Percentiles rank a stretch among this genome's conserved stretches.
These are phyloP conservation scores for Mangifera indica DNA, from an alignment of 345 rosid species.

Conservation along the genomic window DNA sequence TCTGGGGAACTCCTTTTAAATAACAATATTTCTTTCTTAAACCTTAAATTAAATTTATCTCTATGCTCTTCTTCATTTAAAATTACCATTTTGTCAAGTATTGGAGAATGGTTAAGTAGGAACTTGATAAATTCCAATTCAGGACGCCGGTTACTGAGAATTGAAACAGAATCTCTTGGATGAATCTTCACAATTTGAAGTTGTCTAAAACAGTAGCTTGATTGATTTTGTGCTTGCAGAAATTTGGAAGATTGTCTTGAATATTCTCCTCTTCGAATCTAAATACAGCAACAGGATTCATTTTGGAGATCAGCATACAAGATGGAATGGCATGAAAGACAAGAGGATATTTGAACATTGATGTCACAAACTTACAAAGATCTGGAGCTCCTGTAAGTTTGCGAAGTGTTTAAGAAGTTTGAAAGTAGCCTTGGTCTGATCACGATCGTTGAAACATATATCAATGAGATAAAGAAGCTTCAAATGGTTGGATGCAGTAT, in stretches of 20 bases:
- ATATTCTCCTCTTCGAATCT: no score
- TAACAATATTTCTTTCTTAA: neutral
- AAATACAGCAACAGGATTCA: no score
- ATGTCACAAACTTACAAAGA: neutral
- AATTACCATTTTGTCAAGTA: conserved; percentile 1
- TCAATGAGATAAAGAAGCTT: neutral
- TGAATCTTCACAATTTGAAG: neutral
- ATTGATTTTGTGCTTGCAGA: neutral
- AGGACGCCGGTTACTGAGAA: no score
- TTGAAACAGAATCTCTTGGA: neutral
- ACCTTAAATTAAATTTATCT: neutral
- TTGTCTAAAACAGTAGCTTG: neutral
- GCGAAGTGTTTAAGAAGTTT: neutral
- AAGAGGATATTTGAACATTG: neutral
- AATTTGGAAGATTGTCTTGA: no score
- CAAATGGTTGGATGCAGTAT: neutral
- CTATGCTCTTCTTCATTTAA: neutral
- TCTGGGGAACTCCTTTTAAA: neutral
- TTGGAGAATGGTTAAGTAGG: neutral
- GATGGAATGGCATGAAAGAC: neutral
- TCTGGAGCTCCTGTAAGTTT: neutral
- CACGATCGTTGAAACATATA: neutral
- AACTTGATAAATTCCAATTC: neutral
- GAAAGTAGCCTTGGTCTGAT: neutral
- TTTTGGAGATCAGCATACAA: neutral